Evolutionary conservation across 2,329 filamentous ascomycete genomes (phyloP).

Genomic region (Alternaria panax): DNA sequence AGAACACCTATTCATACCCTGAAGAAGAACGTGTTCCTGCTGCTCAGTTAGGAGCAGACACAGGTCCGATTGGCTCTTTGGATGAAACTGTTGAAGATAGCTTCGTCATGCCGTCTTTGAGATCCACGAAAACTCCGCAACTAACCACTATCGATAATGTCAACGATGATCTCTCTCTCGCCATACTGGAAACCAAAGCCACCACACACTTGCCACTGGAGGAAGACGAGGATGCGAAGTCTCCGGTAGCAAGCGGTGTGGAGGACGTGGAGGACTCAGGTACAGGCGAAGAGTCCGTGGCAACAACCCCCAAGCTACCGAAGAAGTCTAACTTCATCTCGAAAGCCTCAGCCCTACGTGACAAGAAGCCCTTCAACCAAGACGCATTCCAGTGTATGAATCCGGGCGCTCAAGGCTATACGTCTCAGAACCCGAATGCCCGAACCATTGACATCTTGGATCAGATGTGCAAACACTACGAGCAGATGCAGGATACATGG

Average conservation of each 20-base stretch:
- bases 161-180: conserved; percentile 67
- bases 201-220: conserved; percentile 63
- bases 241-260: conserved; percentile 35
- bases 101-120: conserved; percentile 29
- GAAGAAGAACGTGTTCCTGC: conserved; percentile 41
- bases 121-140: conserved; percentile 2
- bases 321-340: conserved; percentile 15
- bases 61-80: background rate
- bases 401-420: conserved; percentile 56
- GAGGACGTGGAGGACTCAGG: conserved; percentile 28
- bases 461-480: conserved; percentile 81
- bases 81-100: conserved; percentile 42
- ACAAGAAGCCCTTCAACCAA: conserved; percentile 39
- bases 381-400: conserved; percentile 67
- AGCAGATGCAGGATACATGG: conserved; percentile 78
- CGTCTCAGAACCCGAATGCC: conserved; percentile 71
- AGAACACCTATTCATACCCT: conserved; percentile 48
- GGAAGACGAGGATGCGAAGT: conserved; percentile 46
- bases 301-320: conserved; percentile 17
- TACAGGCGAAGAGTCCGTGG: conserved; percentile 33
- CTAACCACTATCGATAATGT: conserved; percentile 9
- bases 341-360: conserved; percentile 8
- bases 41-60: conserved; percentile 9
- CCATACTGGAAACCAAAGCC: conserved; percentile 69
- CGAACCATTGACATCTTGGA: conserved; percentile 79